Conservation (phyloP, 805 yeast species). For the Komagataella mondaviorum region DNA sequence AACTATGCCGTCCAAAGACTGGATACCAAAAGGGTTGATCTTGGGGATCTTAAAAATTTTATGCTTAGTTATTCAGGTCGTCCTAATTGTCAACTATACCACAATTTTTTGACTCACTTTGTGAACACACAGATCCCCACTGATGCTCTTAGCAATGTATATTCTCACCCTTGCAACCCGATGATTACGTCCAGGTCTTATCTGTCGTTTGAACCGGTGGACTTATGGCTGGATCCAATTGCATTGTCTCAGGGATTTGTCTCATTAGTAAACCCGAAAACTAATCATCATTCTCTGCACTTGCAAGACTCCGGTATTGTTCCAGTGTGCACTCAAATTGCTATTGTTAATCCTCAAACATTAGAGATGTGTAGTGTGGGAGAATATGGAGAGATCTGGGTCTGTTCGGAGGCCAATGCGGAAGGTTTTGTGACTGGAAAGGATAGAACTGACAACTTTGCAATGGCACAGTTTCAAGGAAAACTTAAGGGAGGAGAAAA, state of each 20-base stretch:
- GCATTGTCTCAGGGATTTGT: conserved; percentile 86
- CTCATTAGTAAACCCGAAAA: conserved; percentile 63
- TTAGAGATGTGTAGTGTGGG: conserved; percentile 66
- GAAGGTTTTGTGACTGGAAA: conserved; percentile 39
- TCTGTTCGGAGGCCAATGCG: conserved; percentile 76
- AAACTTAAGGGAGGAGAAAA: conserved; percentile 51
- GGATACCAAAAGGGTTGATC: conserved; percentile 46
- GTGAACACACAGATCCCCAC: conserved; percentile 50
- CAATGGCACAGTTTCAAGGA: conserved; percentile 45
- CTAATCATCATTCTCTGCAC: conserved; percentile 53
- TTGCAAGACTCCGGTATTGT: conserved; percentile 94
- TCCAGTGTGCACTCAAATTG: conserved; percentile 86
- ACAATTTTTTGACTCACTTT: conserved; percentile 47
- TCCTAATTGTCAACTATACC: conserved; percentile 49
- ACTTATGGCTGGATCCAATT: conserved; percentile 73
- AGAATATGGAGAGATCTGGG: conserved; percentile 97
- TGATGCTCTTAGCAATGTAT: conserved; percentile 63
- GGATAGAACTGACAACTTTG: conserved; percentile 28
- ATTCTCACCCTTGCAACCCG: conserved; percentile 71
- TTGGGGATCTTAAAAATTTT: conserved; percentile 60
- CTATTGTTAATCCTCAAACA: conserved; percentile 93
- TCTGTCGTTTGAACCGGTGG: conserved; percentile 79
- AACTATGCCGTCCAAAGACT: conserved; percentile 44
- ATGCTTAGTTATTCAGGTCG: conserved; percentile 73
- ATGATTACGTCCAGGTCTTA: conserved; percentile 77